phyloP scores from a whole-genome alignment of 148 eudicot genomes.

The Beta vulgaris region DNA sequence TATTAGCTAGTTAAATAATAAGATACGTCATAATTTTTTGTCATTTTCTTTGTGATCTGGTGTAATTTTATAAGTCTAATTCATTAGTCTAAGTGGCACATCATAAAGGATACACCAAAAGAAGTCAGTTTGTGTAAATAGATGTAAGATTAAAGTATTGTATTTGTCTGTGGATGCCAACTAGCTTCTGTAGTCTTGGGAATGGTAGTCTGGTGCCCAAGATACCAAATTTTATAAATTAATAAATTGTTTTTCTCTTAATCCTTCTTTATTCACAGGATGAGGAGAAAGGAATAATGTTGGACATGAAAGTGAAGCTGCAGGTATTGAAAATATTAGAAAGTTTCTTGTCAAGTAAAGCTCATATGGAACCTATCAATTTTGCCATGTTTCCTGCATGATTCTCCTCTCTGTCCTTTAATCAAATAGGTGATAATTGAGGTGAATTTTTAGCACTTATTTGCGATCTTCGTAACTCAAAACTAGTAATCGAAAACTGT shows the following conservation, averaged over 20 bases:
- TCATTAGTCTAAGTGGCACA: not conserved
- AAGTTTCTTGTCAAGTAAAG: not conserved
- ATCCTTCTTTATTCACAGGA: conserved; percentile 41
- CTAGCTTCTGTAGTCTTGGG: too few species aligned
- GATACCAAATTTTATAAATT: too few species aligned
- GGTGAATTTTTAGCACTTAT: not conserved
- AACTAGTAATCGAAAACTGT: not conserved
- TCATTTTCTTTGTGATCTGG: not conserved
- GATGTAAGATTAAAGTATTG: not conserved
- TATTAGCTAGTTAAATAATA: not conserved
- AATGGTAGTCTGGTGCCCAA: too few species aligned
- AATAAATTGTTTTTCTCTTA: not conserved
- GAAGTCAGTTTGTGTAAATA: not conserved
- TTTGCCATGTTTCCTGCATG: not conserved
- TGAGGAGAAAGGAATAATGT: conserved; percentile 80
- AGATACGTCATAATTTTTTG: not conserved
- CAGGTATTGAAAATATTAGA: conserved; percentile 45
- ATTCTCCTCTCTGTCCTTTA: not conserved
- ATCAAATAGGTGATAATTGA: not conserved
- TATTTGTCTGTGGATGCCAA: too few species aligned
- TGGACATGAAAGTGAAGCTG: conserved; percentile 84
- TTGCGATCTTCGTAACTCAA: not conserved
- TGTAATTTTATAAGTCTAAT: not conserved
- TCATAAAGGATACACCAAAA: not conserved
- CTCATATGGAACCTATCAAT: not conserved